Base-by-base conservation (phyloP, 768 basidiomycete species). In the Cyclocybe cylindracea region DNA sequence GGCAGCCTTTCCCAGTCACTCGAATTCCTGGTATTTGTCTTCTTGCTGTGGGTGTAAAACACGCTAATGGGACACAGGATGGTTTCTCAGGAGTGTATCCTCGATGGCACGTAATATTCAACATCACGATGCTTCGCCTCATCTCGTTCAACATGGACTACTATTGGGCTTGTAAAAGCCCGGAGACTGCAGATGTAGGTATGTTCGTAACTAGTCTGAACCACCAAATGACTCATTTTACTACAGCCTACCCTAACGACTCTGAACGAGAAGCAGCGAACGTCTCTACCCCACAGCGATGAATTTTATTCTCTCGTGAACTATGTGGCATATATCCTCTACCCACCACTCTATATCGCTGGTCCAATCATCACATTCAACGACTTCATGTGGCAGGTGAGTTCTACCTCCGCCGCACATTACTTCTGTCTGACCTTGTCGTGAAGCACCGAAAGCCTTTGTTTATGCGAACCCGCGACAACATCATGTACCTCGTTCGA, bases 301-400 rank as follows among this genome's bases (percentile, higher is more conserved):
- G 74, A 78, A 9, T 68, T 77, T 45, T 97, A 94, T 64, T 79
- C 82, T 1, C 86, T 84, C 57, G 43, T 70, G 13, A 88, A 89
- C 61, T 96, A 92, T 66, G 46, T 97, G 8, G 78, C 89, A 18
- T 98, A 98, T 63, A 77, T 80, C n/a, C 70, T 98, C 7, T 99
- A 98, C 63, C 84, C 95, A 0, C 95, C 97, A 1, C 74, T 98
- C 9, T 99, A 98, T 65, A 90, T 98, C 45, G 95, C 91, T 2
- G 96, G 97, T 0, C 97, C 97, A 0, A 95, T 98, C 58, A 83
- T 98, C 66, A 89, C 95, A 0, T 98, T 93, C 76, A 96, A 96
- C 62, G 92, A 97, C 66, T 98, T 93, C 65, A 73, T 92, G 61
- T 91, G 88, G 85, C 96, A 98, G 85, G 93, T 93, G 36, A 53